Conservation (phyloP, 805 yeast genomes). For the Wickerhamomyces chambardii region DNA sequence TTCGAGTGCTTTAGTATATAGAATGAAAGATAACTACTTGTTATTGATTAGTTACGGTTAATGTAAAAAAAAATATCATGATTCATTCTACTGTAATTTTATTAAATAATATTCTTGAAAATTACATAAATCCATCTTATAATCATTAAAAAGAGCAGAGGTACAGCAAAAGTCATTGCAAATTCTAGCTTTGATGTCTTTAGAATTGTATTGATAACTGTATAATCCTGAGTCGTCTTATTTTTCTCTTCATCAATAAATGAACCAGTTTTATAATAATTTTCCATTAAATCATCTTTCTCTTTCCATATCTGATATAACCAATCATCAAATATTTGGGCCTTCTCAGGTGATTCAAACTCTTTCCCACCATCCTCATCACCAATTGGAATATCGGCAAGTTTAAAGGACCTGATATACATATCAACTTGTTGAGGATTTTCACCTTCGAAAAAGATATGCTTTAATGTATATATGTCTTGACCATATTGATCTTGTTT, state of each 20-base stretch:
- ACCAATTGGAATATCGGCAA: constrained; percentile 58
- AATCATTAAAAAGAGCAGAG: constrained; percentile 15
- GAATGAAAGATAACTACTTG: too few relatives aligned
- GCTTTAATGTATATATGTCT: constrained; percentile 55
- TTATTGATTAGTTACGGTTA: too few relatives aligned
- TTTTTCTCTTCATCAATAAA: constrained; percentile 23
- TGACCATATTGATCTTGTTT: constrained; percentile 62
- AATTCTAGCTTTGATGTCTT: constrained; percentile 15
- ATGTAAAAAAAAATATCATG: too few relatives aligned
- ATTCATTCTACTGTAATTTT: too few relatives aligned
- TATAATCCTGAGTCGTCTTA: constrained; percentile 7
- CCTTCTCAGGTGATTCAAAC: constrained; percentile 21
- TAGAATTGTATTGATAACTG: constrained; percentile 10
- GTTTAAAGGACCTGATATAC: constrained; percentile 47
- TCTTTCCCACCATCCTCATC: constrained; percentile 35
- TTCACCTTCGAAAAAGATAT: constrained; percentile 57
- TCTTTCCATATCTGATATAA: constrained; percentile 61
- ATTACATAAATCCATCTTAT: constrained; percentile 1
- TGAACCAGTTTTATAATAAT: constrained; percentile 45
- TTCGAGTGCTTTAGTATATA: too few relatives aligned
- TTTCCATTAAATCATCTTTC: constrained; percentile 68
- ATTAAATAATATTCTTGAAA: too few relatives aligned
- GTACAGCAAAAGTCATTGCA: constrained; percentile 23
- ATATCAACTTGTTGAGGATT: constrained; percentile 64
- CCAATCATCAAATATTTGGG: constrained; percentile 75